Evolutionary conservation across 306 rosid genomes (phyloP), one percentile per base, ranked within the genome.

Genomic region (Biancaea sappan): DNA sequence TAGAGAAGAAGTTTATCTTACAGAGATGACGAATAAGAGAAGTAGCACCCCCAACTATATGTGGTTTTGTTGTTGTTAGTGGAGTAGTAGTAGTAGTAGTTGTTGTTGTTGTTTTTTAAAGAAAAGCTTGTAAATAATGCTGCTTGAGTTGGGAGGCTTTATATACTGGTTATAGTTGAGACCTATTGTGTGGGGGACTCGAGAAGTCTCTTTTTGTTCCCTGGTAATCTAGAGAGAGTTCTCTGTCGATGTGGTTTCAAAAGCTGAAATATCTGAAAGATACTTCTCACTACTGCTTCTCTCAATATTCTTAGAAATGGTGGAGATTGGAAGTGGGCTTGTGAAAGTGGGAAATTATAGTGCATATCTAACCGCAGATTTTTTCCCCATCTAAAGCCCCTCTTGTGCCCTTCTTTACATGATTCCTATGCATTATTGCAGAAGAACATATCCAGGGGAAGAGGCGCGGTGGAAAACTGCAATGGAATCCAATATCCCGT

Each of bases 361-460:
- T 84, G 74, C 75, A 83, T 81, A 68, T 77, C 69, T 51, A 52
- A 34, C 77, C 66, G 60, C 77, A 52, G 32, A 1, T 24, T 9
- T 53, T 79, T 72, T 79, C 31, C 57, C 67, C 56, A 51, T 77
- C 40, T 40, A 51, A 77, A 80, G 58, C 73, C 63, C 79, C 62
- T 70, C 76, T 32, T 74, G 66, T 71, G 81, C 68, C 85, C 75
- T 53, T 89, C 91, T 89, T 91, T 89, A 73, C 73, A 66, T 74
- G 94, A 91, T 91, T 91, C 97, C 84, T 71, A 76, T 89, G 92
- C 87, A 91, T 87, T 91, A 91, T 91, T 88, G 92, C 18, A 74
- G 80, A 79, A 88, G 87, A 87, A 80, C 83, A 64, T 86, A 80
- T 84, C 88, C 83, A 69, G 14, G 66, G 81, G 41, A 73, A 34